phyloP scores from a whole-genome alignment of 1,284 basidiomycete genomes.

The Puccinia horiana region DNA sequence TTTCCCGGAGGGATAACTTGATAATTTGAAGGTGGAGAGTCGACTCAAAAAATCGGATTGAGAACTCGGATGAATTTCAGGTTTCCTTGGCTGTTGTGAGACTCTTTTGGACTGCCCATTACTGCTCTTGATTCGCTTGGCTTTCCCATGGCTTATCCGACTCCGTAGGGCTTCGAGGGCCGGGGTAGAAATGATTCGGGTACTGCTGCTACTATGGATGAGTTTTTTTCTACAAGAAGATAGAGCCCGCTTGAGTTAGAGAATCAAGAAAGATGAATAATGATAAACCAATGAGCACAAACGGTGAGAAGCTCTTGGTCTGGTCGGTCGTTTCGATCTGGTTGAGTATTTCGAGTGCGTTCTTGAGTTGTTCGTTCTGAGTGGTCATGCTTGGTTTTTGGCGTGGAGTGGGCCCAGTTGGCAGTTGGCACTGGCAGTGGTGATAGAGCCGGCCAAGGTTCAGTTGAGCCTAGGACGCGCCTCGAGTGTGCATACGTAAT shows the following conservation, averaged over 20 bases:
- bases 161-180: constrained; percentile 29
- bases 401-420: neutral
- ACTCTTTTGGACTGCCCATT: neutral
- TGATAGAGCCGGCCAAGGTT: neutral
- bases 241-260: neutral
- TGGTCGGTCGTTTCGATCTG: neutral
- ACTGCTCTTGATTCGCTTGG: constrained; percentile 1
- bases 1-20: constrained; percentile 35
- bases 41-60: constrained; percentile 20
- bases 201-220: too few relatives aligned
- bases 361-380: neutral
- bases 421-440: neutral
- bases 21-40: constrained; percentile 25
- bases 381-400: neutral
- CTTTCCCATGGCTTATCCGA: neutral
- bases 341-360: constrained; percentile 10
- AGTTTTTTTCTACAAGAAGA: neutral
- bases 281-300: neutral
- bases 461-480: neutral
- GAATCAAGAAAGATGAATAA: neutral
- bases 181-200: constrained; percentile 26
- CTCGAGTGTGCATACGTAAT: constrained; percentile 1
- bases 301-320: neutral
- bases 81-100: neutral
- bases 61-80: neutral